Base-by-base conservation (phyloP, 2,329 filamentous ascomycete genomes). In the Ambrosiella cleistominuta region DNA sequence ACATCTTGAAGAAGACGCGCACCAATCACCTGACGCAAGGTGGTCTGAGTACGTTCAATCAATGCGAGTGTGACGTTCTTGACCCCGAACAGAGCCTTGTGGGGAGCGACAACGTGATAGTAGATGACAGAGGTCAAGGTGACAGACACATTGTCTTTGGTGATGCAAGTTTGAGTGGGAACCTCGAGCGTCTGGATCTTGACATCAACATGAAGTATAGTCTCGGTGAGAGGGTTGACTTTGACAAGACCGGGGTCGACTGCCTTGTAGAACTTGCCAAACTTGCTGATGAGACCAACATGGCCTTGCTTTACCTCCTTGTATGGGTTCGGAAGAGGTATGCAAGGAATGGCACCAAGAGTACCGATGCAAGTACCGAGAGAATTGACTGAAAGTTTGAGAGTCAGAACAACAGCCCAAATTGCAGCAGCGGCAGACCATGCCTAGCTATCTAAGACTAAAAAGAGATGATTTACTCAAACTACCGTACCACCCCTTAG, bases 141-240 rank as follows among this genome's bases (percentile, higher is more conserved):
- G 47, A 98, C 78, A 51, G 87, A 95, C 63, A 97, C 93, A 66
- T 98, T 98, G 77, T 98, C 93, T 75, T 97, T 97, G 70, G 93
- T 98, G 90, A 98, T 98, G 77, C 93, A 97, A 62, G 91, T 82
- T 72, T 98, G 93, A 72, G 90, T 83, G 15, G 91, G 91, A 27
- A 98, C 93, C 75, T 98, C 85, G 69, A 94, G 88, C 63, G 95
- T 96, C 74, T 98, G 93, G 65, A 97, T 96, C 82, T 97, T 98
- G 74, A 98, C 93, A 70, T 98, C 93, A 68, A 98, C 85, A 66
- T 94, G 88, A 64, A 88, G 84, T 47, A 98, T 78, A 60, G 78
- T 81, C 76, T 98, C 93, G 66, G 86, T 91, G 57, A 97, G 81
- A 2, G 91, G 91, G 74, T 98, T 98, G 76, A 98, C 83, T 76